A percentile compares a stretch with the other conserved stretches of the same genome.
phyloP scores from a whole-genome alignment of 306 rosid genomes.

The Vachellia pachyceras region DNA sequence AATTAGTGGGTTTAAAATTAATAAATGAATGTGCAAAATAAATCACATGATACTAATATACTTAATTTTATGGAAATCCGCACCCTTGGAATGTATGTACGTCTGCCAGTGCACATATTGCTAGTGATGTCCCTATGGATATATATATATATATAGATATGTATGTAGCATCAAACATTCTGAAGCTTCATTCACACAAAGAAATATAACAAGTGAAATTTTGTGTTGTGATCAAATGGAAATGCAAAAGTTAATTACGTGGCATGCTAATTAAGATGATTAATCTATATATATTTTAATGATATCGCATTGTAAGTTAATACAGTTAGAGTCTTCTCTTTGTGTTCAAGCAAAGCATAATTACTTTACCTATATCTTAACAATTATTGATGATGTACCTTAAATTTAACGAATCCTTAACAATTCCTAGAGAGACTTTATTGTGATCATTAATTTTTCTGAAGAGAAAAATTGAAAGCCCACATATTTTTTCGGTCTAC shows the following conservation, averaged over 20 bases:
- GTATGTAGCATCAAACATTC: too few relatives aligned
- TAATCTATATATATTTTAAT: not conserved
- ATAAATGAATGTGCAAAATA: too few relatives aligned
- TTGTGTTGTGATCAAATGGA: not conserved
- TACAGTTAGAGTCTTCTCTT: not conserved
- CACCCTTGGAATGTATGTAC: too few relatives aligned
- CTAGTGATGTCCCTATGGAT: slow-evolving; percentile 8
- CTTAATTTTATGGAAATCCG: too few relatives aligned
- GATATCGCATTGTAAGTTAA: not conserved
- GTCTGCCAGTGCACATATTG: too few relatives aligned
- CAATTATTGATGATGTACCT: too few relatives aligned
- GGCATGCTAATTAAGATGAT: not conserved
- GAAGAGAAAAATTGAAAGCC: too few relatives aligned
- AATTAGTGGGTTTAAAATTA: too few relatives aligned
- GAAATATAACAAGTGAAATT: not conserved
- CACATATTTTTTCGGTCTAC: not conserved
- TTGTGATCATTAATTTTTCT: too few relatives aligned
- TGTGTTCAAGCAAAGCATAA: not conserved
- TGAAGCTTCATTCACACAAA: not conserved
- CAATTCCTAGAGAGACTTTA: too few relatives aligned
- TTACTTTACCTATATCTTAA: not conserved
- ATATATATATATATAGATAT: not conserved
- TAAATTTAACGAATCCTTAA: too few relatives aligned
- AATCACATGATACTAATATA: too few relatives aligned
- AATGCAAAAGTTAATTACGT: not conserved